Conservation (phyloP, 805 yeast genomes). For the Jamesozyma rosinii region DNA sequence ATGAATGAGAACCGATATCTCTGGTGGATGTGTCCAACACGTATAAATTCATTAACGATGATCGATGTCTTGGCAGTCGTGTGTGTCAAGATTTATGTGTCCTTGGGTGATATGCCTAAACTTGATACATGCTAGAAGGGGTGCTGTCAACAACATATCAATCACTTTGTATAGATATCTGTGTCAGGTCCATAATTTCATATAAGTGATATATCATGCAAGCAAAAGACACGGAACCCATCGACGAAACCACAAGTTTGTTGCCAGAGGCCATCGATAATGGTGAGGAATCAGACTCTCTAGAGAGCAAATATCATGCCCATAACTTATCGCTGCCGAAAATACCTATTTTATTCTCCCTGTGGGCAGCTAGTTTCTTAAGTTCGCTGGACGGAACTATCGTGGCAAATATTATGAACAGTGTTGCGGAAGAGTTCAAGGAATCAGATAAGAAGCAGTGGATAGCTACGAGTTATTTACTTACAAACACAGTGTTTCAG, state of each 20-base stretch:
- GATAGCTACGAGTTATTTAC: constrained; percentile 56
- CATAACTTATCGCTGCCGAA: constrained; percentile 25
- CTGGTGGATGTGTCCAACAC: too few species aligned
- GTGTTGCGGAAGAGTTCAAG: constrained; percentile 40
- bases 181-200: too few species aligned
- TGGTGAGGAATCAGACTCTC: constrained; percentile 4
- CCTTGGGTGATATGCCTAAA: too few species aligned
- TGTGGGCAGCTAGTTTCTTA: constrained; percentile 41
- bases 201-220: too few species aligned
- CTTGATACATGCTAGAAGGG: too few species aligned
- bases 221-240: constrained; percentile 10
- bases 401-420: constrained; percentile 41
- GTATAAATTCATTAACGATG: too few species aligned
- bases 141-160: too few species aligned
- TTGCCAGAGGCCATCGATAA: constrained; percentile 4
- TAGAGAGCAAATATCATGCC: constrained; percentile 21
- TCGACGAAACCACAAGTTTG: constrained; percentile 15
- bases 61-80: too few species aligned
- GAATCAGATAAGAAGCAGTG: constrained; percentile 45
- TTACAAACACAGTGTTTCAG: constrained; percentile 60
- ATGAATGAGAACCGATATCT: too few species aligned
- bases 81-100: too few species aligned
- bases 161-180: too few species aligned
- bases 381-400: constrained; percentile 40
- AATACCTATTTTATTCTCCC: constrained; percentile 28